These are phyloP conservation scores for Synchytrium microbalum DNA, from an alignment of 371 early-diverging fungal species.

Conservation along the genomic window DNA sequence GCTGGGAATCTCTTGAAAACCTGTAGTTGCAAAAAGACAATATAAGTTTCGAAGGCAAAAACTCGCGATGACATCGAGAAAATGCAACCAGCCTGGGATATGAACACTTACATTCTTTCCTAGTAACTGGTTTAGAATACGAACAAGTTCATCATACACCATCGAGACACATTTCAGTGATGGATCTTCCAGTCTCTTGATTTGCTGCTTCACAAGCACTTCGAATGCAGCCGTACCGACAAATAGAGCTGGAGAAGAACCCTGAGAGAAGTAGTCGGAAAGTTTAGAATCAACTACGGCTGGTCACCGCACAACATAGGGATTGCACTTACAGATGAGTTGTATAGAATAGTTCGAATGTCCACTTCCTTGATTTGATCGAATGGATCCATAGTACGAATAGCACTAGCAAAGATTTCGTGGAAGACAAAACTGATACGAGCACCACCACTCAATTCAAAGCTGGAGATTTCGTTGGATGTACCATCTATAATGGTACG, in stretches of 20 bases:
- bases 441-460: slow-evolving; percentile 96
- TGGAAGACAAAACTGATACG: slow-evolving; percentile 98
- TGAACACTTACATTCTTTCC: slow-evolving; percentile 62
- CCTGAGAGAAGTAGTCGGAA: slow-evolving; percentile 52
- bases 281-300: neutral
- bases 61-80: slow-evolving; percentile 12
- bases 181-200: slow-evolving; percentile 93
- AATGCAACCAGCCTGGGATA: neutral
- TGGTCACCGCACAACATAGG: neutral
- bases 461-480: slow-evolving; percentile 80
- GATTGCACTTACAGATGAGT: slow-evolving; percentile 71
- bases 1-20: slow-evolving; percentile 92
- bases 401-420: slow-evolving; percentile 85
- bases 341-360: slow-evolving; percentile 96
- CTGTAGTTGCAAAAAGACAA: slow-evolving; percentile 18
- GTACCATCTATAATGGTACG: slow-evolving; percentile 90
- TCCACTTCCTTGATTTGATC: slow-evolving; percentile 96
- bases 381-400: slow-evolving; percentile 90
- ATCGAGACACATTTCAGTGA: slow-evolving; percentile 85
- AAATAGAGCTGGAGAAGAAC: slow-evolving; percentile 92
- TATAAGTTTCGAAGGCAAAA: too few relatives aligned
- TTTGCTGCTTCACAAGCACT: slow-evolving; percentile 93
- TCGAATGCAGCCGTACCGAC: slow-evolving; percentile 98
- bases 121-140: slow-evolving; percentile 84
- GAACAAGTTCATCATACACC: slow-evolving; percentile 92